phyloP scores from a whole-genome alignment of 2,329 filamentous ascomycete genomes.

The Aureobasidium lini region DNA sequence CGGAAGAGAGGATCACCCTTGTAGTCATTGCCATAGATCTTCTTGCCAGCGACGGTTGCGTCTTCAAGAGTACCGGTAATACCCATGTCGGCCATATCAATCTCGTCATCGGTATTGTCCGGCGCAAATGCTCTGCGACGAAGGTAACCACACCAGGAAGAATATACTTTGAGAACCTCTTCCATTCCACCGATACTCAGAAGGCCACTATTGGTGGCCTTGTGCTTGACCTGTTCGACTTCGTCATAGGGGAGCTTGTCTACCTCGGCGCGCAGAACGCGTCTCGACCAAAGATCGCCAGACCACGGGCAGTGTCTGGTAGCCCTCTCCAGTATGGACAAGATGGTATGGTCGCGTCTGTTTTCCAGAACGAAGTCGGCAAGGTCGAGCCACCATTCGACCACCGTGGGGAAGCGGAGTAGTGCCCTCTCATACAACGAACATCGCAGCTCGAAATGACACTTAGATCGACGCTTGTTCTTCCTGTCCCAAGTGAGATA shows the following conservation, averaged over 20 bases:
- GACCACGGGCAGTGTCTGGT: slow-evolving; percentile 92
- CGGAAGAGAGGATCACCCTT: slow-evolving; percentile 83
- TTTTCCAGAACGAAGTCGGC: slow-evolving; percentile 58
- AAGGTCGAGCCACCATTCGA: slow-evolving; percentile 76
- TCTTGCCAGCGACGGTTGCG: slow-evolving; percentile 68
- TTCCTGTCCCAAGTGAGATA: slow-evolving; percentile 80
- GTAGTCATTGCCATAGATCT: slow-evolving; percentile 67
- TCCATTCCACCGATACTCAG: slow-evolving; percentile 81
- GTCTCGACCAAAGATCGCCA: slow-evolving; percentile 82
- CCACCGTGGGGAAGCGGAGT: slow-evolving; percentile 63
- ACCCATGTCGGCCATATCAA: slow-evolving; percentile 84
- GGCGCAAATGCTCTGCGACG: slow-evolving; percentile 74
- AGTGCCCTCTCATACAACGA: slow-evolving; percentile 73
- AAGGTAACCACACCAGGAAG: slow-evolving; percentile 90
- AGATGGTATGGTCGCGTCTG: slow-evolving; percentile 40
- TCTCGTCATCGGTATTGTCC: slow-evolving; percentile 66
- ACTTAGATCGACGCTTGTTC: slow-evolving; percentile 41
- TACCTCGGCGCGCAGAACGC: slow-evolving; percentile 76
- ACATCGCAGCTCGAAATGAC: slow-evolving; percentile 47
- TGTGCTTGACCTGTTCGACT: slow-evolving; percentile 85
- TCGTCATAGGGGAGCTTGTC: slow-evolving; percentile 68
- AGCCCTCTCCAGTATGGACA: slow-evolving; percentile 70
- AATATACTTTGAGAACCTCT: slow-evolving; percentile 82
- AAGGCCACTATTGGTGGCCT: slow-evolving; percentile 76
- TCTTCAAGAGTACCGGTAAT: slow-evolving; percentile 80